A percentile compares a stretch with the other conserved stretches of the same genome.
Conservation (phyloP, 1,139 yeast species). For the Lodderomyces elongisporus region DNA sequence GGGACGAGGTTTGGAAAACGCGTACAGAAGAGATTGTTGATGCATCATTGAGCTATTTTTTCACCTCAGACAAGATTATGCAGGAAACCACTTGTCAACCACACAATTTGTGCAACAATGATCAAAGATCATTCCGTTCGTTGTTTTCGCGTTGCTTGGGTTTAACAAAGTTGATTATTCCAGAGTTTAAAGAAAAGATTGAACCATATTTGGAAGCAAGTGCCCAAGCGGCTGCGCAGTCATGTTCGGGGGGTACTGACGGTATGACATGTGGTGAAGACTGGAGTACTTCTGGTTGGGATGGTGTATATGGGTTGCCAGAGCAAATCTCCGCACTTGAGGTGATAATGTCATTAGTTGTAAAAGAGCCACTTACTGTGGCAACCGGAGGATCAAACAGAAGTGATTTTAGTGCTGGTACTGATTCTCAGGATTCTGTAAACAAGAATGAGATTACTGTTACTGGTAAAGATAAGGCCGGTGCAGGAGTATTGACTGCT, state of each 20-base stretch:
- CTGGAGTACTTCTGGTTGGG: slow-evolving; percentile 59
- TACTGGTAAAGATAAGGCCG: slow-evolving; percentile 39
- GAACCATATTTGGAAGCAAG: slow-evolving; percentile 41
- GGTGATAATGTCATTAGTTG: slow-evolving; percentile 40
- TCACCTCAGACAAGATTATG: slow-evolving; percentile 41
- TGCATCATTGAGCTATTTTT: slow-evolving; percentile 45
- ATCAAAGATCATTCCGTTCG: slow-evolving; percentile 76
- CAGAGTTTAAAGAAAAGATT: slow-evolving; percentile 41
- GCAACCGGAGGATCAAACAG: slow-evolving; percentile 43
- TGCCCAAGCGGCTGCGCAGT: slow-evolving; percentile 63
- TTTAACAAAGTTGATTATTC: slow-evolving; percentile 52
- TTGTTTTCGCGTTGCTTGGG: slow-evolving; percentile 66
- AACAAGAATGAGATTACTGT: slow-evolving; percentile 29
- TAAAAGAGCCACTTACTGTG: slow-evolving; percentile 32
- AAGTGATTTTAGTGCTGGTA: slow-evolving; percentile 47
- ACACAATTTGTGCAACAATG: slow-evolving; percentile 55
- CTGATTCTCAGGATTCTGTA: slow-evolving; percentile 20
- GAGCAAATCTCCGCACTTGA: slow-evolving; percentile 78
- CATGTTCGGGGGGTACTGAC: slow-evolving; percentile 71
- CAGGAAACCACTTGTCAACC: slow-evolving; percentile 63
- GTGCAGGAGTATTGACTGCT: slow-evolving; percentile 46
- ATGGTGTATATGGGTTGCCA: slow-evolving; percentile 67
- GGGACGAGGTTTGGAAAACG: slow-evolving; percentile 50
- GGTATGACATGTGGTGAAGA: slow-evolving; percentile 73
- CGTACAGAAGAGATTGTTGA: slow-evolving; percentile 48